Percentiles rank a stretch among this genome's conserved stretches.
Evolutionary conservation across 2,329 filamentous ascomycete genomes (phyloP).

Genomic region (Ophiocordyceps camponoti-leonardi): DNA sequence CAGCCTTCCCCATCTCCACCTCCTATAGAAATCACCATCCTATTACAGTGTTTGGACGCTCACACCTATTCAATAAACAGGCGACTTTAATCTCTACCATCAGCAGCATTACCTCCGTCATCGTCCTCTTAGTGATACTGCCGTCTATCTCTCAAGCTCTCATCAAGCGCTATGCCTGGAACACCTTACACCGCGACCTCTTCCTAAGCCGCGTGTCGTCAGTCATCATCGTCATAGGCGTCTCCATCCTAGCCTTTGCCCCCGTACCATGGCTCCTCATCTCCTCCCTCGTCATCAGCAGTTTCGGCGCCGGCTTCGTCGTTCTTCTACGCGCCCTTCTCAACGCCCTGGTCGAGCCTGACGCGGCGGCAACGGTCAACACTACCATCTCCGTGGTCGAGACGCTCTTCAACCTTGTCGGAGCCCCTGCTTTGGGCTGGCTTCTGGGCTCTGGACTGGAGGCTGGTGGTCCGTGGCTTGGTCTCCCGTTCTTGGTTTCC

Average conservation of each 20-base stretch:
- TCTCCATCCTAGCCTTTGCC: conserved; percentile 20
- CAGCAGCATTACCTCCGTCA: conserved; percentile 18
- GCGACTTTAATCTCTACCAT: conserved; percentile 24
- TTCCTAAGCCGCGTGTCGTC: conserved; percentile 18
- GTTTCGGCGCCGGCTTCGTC: conserved; percentile 25
- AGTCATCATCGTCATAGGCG: conserved; percentile 13
- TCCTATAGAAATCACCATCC: too few species aligned
- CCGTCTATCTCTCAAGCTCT: conserved; percentile 12
- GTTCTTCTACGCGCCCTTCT: conserved; percentile 29
- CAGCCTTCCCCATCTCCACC: conserved; percentile 1
- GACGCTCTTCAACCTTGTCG: conserved; percentile 26
- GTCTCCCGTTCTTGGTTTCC: conserved; percentile 27
- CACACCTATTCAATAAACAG: conserved; percentile 4
- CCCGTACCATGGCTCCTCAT: conserved; percentile 17
- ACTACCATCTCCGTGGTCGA: conserved; percentile 33
- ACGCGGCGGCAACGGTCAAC: conserved; percentile 36
- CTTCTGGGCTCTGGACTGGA: conserved; percentile 27
- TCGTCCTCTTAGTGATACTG: conserved; percentile 20
- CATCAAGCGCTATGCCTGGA: conserved; percentile 10
- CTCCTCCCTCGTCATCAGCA: conserved; percentile 24
- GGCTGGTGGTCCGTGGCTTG: conserved; percentile 28
- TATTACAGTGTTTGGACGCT: not conserved
- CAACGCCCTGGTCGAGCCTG: conserved; percentile 33
- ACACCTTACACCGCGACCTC: conserved; percentile 21
- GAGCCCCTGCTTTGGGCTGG: conserved; percentile 26